Conservation (phyloP, 2,329 filamentous ascomycete genomes). For the Nigrograna mackinnonii region DNA sequence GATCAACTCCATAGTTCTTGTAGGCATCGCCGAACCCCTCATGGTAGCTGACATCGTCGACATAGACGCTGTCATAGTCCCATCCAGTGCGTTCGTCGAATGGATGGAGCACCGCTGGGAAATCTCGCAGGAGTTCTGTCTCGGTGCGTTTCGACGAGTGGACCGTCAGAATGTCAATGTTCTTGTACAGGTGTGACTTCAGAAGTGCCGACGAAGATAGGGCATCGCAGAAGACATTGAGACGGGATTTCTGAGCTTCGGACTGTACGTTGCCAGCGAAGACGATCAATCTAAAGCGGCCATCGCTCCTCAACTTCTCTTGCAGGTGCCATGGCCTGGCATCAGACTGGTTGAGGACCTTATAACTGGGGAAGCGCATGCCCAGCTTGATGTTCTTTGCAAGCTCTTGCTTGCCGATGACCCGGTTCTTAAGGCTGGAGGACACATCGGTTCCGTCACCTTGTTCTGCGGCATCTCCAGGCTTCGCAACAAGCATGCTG, state of each 20-base stretch:
- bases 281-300: constrained; percentile 62
- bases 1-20: constrained; percentile 62
- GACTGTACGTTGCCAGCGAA: constrained; percentile 63
- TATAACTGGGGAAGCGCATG: constrained; percentile 62
- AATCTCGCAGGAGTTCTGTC: constrained; percentile 45
- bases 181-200: constrained; percentile 46
- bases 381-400: constrained; percentile 54
- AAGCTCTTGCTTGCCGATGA: constrained; percentile 44
- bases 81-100: constrained; percentile 43
- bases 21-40: constrained; percentile 53
- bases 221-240: constrained; percentile 53
- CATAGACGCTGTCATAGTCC: constrained; percentile 50
- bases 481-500: constrained; percentile 60
- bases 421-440: constrained; percentile 10
- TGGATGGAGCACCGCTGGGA: constrained; percentile 49
- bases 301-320: constrained; percentile 58
- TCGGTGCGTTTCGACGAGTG: constrained; percentile 58
- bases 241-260: constrained; percentile 46
- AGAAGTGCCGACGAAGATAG: constrained; percentile 49
- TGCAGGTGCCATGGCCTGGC: constrained; percentile 64
- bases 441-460: constrained; percentile 53
- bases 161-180: constrained; percentile 65
- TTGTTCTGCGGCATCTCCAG: constrained; percentile 46
- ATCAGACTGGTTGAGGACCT: constrained; percentile 63
- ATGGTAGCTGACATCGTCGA: constrained; percentile 50